Evolutionary conservation across 2,329 filamentous ascomycete genomes (phyloP).

Genomic region (Pestalotiopsis sp.): DNA sequence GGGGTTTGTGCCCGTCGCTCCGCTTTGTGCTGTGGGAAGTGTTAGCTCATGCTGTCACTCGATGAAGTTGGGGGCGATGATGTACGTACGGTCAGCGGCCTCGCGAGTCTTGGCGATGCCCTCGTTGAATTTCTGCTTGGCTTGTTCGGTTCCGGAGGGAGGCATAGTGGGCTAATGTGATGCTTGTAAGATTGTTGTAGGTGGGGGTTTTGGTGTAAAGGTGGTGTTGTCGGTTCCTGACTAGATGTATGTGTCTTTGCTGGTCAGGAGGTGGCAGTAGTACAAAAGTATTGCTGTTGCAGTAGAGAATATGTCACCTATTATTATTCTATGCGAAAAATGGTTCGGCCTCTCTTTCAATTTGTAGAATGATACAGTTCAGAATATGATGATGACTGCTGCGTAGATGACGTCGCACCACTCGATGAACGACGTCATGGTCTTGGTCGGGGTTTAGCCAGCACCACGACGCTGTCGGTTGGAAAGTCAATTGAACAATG

Average conservation of each 20-base stretch:
- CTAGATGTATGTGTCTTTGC: no score
- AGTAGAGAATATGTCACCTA: no score
- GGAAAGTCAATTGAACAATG: background rate
- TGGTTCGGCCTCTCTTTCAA: no score
- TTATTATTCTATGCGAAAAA: no score
- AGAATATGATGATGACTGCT: background rate
- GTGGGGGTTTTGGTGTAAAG: no score
- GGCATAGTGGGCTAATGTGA: background rate
- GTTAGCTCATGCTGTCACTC: background rate
- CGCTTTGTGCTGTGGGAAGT: background rate
- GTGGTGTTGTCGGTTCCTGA: no score
- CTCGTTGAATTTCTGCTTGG: constrained; percentile 3
- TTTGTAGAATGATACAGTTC: background rate
- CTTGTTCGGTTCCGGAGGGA: constrained; percentile 7
- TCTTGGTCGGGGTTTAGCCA: background rate
- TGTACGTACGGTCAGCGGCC: background rate
- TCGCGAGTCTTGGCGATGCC: background rate
- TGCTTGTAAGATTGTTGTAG: no score
- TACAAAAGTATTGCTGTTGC: no score
- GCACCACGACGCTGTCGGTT: background rate
- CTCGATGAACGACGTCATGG: background rate
- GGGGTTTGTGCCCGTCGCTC: background rate
- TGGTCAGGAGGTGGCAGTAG: no score
- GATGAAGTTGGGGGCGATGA: no score
- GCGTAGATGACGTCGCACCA: background rate